Base-by-base conservation (phyloP, 345 rosid species). In the Firmiana major region DNA sequence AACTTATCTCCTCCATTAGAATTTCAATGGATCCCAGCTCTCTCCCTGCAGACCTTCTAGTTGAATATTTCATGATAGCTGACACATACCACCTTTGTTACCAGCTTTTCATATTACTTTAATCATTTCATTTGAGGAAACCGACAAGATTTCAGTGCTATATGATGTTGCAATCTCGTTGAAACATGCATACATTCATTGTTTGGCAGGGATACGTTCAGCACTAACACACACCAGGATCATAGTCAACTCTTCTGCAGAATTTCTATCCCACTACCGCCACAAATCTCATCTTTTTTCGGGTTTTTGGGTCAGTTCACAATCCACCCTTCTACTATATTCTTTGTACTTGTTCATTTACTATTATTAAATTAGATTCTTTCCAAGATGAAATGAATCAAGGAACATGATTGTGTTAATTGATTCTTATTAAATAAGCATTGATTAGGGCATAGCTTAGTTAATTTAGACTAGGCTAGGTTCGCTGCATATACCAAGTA, bases 191-290 rank as follows among this genome's bases (percentile, higher is more conserved):
- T 42, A 42, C 9, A 6, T 66, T 42, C 53, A 66, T 66, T 5
- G 24, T 31, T 16, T 58, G 34, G 24, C 12, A 24, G 22, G 67
- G 67, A 16, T 66, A 66, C 9, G 53, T 66, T 43, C 0, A 22
- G 73, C 73, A 46, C 38, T 46, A 24, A 1, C 38, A 68, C 49
- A 45, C 73, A 3, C 34, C 38, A 45, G 55, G 26, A 10, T 43
- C 13, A 24, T 68, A 24, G 73, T 69, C 73, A 69, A 48, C 73
- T 48, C 36, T 48, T 48, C 7, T 46, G 73, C 40, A 24, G 57
- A 68, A 68, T 45, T 68, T 68, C 40, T 1, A 68, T 7, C 73
- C 38, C 71, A 67, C 71, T 43, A 67, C 36, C 71, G 22, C 53
- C 73, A 68, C 55, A 45, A 22, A 24, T 38, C 17, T 68, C 12